Base-by-base conservation (phyloP, 768 basidiomycete species). In the Boletus rufocinnamomeus region DNA sequence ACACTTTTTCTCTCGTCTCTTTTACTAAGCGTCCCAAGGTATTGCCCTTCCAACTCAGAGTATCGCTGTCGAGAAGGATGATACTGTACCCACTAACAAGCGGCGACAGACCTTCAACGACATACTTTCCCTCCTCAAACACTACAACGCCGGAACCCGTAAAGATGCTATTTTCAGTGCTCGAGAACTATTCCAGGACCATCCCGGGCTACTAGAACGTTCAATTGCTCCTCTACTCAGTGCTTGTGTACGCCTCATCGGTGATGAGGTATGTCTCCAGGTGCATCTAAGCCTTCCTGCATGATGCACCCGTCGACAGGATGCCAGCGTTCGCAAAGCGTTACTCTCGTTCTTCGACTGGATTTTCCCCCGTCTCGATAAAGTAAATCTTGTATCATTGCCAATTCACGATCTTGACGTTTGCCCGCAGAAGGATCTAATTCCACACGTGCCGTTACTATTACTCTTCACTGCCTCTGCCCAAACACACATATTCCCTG, bases 401-500 rank as follows among this genome's bases (percentile, higher is more conserved):
- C 37, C 25, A 27, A 9, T 51, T 25, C n/a, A 60, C 44, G 14
- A 6, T 30, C 35, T 45, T 54, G 59, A 71, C 54, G 30, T 49
- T 50, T 43, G 38, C 51, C 32, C 44, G 41, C 63, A 95, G 93
- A 80, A 86, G 41, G 79, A 84, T 51, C 73, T 98, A 1, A 58
- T 76, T 1, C 94, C 95, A 6, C 92, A 97, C 67, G 79, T 88
- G 0, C 77, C 91, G 1, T 66, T 86, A 0, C 77, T 98, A 6
- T 78, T 98, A 25, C 83, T 98, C 17, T 96, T 95, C 70, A 85
- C 86, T 0, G 87, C 91, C 7, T 96, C 95, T 11, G 93, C 93
- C 0, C 89, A 95, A 71, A 95, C 93, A 0, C 91, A 95, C 66
- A 96, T 98, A 48, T 97, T 95, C 71, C 95, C 95, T 23, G 93